Percentiles rank a stretch among this genome's conserved stretches.
These are phyloP conservation scores for Phytomonas sp. DNA, from an alignment of 208 protist species.

Conservation along the genomic window DNA sequence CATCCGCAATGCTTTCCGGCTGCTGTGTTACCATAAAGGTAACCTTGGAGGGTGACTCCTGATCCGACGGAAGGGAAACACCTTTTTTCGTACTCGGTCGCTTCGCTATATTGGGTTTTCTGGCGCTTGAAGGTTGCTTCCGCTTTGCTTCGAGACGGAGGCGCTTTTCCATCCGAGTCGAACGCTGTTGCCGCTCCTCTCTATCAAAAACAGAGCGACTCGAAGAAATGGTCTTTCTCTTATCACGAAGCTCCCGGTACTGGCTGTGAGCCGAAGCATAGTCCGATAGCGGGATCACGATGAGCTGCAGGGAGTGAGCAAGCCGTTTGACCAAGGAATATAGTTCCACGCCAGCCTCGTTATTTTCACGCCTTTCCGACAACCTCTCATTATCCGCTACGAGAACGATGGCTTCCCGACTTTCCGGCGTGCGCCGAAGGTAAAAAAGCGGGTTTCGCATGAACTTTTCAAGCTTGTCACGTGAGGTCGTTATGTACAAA, in stretches of 20 bases:
- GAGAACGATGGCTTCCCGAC: conserved; percentile 45
- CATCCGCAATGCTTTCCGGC: not conserved
- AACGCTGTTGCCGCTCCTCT: not conserved
- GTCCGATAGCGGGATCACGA: conserved; percentile 20
- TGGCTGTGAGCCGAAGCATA: conserved; percentile 23
- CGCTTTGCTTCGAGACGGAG: not conserved
- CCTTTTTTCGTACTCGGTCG: not conserved
- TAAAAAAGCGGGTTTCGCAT: conserved; percentile 50
- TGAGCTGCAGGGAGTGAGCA: conserved; percentile 33
- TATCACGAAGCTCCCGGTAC: conserved; percentile 19
- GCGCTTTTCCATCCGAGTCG: not conserved
- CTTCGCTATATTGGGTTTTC: not conserved
- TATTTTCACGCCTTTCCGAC: not conserved
- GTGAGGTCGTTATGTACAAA: conserved; percentile 58
- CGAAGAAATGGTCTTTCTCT: not conserved
- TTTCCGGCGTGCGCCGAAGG: conserved; percentile 22
- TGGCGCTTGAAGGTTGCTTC: not conserved
- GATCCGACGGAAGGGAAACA: not conserved
- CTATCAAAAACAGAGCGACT: not conserved
- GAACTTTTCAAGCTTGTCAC: conserved; percentile 41
- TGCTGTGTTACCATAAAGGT: not conserved
- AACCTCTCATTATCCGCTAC: conserved; percentile 22
- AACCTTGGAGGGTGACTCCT: not conserved
- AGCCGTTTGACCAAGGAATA: conserved; percentile 15
- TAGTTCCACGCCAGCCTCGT: conserved; percentile 1